Evolutionary conservation across 75 land plant genomes (phyloP).

Genomic region (Cupressus sempervirens): DNA sequence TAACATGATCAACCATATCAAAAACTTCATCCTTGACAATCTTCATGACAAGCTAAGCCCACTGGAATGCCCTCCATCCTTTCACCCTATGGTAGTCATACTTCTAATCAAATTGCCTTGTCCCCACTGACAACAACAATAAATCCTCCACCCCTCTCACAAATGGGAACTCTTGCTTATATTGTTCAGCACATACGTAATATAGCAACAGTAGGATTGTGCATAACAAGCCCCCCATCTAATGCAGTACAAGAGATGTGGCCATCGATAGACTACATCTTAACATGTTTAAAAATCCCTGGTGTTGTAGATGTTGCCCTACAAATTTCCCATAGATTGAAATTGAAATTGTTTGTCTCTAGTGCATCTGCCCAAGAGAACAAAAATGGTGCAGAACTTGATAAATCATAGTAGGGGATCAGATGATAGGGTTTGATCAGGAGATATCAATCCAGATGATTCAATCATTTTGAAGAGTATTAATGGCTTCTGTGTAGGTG

Average conservation of each 20-base stretch:
- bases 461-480: too few relatives aligned
- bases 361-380: conserved; percentile 93
- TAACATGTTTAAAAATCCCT: conserved; percentile 24
- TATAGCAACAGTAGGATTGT: conserved; percentile 77
- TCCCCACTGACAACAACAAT: conserved; percentile 82
- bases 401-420: conserved; percentile 76
- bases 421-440: too few relatives aligned
- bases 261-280: conserved; percentile 55
- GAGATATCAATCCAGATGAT: too few relatives aligned
- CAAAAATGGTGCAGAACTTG: conserved; percentile 64
- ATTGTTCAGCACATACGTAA: conserved; percentile 81
- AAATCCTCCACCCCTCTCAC: conserved; percentile 84
- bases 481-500: too few relatives aligned
- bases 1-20: conserved; percentile 52
- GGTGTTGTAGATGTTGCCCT: conserved; percentile 50
- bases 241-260: conserved; percentile 40
- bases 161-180: conserved; percentile 73
- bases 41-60: conserved; percentile 72
- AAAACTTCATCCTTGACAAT: conserved; percentile 75
- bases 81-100: conserved; percentile 18
- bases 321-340: conserved; percentile 69
- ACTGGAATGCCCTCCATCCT: conserved; percentile 55
- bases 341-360: conserved; percentile 70
- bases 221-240: conserved; percentile 67
- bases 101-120: conserved; percentile 52